Evolutionary conservation across 208 protist species (phyloP).

Genomic region (Pavlovales sp.): DNA sequence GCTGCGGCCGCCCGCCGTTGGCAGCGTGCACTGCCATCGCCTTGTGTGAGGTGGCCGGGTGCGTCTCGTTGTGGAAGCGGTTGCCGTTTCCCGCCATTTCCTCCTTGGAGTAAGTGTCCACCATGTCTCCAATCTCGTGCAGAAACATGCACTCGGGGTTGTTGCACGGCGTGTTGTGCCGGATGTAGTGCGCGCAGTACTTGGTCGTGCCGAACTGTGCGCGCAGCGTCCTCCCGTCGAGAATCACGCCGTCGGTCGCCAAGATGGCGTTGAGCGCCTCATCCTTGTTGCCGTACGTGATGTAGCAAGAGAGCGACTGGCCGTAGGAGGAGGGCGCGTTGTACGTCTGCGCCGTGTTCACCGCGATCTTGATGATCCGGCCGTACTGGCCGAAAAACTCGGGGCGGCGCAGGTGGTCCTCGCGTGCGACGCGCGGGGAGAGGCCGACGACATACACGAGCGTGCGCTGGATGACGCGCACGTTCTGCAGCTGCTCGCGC

Average conservation of each 20-base stretch:
- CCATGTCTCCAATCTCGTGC: conserved; percentile 68
- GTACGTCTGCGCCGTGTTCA: conserved; percentile 70
- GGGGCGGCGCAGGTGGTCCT: conserved; percentile 65
- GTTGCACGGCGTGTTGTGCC: conserved; percentile 62
- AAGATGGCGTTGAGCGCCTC: conserved; percentile 66
- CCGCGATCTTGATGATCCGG: conserved; percentile 74
- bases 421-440: conserved; percentile 64
- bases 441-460: conserved; percentile 80
- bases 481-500: conserved; percentile 33
- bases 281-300: conserved; percentile 68
- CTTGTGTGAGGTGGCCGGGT: background rate
- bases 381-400: conserved; percentile 81
- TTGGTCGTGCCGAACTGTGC: conserved; percentile 84
- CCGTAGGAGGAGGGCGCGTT: conserved; percentile 33
- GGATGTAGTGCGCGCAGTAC: conserved; percentile 79
- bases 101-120: conserved; percentile 73
- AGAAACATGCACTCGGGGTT: conserved; percentile 84
- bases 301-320: conserved; percentile 64
- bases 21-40: background rate
- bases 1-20: background rate
- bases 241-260: conserved; percentile 64
- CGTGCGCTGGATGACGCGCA: conserved; percentile 79
- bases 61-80: background rate
- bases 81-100: conserved; percentile 50
- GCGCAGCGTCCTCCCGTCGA: conserved; percentile 62